A percentile compares a stretch with the other conserved stretches of the same genome.
These are phyloP conservation scores for Ustulina deusta DNA, from an alignment of 2,329 filamentous ascomycete genomes.

Conservation along the genomic window DNA sequence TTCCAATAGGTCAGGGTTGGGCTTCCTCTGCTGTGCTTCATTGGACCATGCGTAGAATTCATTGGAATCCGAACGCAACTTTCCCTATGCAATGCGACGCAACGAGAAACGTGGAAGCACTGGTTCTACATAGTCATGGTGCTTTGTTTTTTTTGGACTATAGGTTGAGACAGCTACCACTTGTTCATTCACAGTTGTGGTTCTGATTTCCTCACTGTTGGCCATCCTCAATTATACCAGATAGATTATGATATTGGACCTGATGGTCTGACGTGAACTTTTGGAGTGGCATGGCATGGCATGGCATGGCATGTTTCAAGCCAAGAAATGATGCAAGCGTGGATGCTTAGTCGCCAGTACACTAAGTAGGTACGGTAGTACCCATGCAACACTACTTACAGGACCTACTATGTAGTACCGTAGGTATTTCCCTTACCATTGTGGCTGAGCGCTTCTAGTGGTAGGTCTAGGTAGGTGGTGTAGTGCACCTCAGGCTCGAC, in stretches of 20 bases:
- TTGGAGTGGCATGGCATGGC: neutral
- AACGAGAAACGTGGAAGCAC: constrained; percentile 37
- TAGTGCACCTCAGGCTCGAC: neutral
- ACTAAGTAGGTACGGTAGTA: too few species aligned
- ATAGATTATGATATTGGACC: constrained; percentile 2
- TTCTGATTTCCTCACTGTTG: neutral
- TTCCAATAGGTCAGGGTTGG: constrained; percentile 17
- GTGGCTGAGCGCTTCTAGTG: constrained; percentile 28
- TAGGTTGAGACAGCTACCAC: constrained; percentile 31
- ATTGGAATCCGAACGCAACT: constrained; percentile 35
- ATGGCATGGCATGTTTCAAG: constrained; percentile 11
- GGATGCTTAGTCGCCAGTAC: constrained; percentile 9
- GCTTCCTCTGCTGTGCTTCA: constrained; percentile 21
- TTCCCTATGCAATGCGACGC: constrained; percentile 33
- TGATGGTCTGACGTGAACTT: constrained; percentile 8
- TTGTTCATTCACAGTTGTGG: constrained; percentile 15
- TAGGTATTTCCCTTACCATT: constrained; percentile 13
- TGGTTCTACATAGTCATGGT: neutral
- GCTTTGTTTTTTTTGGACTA: constrained; percentile 13
- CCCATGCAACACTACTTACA: too few species aligned
- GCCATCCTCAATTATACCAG: neutral
- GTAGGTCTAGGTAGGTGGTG: too few species aligned
- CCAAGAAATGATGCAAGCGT: constrained; percentile 25
- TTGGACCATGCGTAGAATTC: constrained; percentile 29
- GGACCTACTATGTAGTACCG: neutral